Percentiles rank a stretch among this genome's conserved stretches.
phyloP scores from a whole-genome alignment of 1,284 basidiomycete species.

The Cryptococcus sp. region DNA sequence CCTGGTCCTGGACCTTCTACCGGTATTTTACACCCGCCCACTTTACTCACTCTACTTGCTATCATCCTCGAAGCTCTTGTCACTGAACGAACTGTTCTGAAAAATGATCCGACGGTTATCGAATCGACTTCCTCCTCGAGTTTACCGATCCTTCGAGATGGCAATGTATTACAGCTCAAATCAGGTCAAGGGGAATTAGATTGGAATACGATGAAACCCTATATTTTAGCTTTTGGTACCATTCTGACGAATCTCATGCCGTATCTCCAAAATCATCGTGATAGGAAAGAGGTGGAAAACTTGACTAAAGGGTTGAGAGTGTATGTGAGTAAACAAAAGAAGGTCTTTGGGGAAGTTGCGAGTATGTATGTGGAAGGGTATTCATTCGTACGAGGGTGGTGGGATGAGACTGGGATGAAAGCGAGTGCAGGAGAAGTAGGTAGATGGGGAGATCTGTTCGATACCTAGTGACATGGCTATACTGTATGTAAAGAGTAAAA shows the following conservation, averaged over 20 bases:
- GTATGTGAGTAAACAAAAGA: conserved; percentile 33
- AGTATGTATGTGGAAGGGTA: conserved; percentile 30
- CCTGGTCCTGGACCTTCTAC: conserved; percentile 8
- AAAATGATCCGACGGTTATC: background rate
- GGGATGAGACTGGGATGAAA: conserved; percentile 33
- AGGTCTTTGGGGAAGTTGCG: conserved; percentile 35
- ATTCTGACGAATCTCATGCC: conserved; percentile 17
- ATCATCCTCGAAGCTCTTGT: conserved; percentile 33
- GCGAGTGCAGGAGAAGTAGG: conserved; percentile 26
- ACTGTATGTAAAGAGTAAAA: no score
- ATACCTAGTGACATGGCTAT: conserved; percentile 6
- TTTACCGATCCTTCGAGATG: conserved; percentile 16
- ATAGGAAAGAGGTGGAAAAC: conserved; percentile 11
- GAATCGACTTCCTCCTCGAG: background rate
- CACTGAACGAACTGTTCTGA: conserved; percentile 18
- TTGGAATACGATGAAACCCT: conserved; percentile 18
- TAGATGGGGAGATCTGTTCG: conserved; percentile 29
- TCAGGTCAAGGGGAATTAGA: conserved; percentile 19
- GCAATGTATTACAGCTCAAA: conserved; percentile 6
- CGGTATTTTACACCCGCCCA: conserved; percentile 13
- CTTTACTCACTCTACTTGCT: conserved; percentile 23
- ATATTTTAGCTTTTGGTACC: conserved; percentile 18
- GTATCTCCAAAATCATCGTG: conserved; percentile 5
- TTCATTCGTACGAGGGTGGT: conserved; percentile 29
- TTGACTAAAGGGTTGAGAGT: conserved; percentile 18